Evolutionary conservation across 1,284 basidiomycete species (phyloP), one percentile per base, ranked within the genome.

Genomic region (Xerocomus cyaneibrunnescens): DNA sequence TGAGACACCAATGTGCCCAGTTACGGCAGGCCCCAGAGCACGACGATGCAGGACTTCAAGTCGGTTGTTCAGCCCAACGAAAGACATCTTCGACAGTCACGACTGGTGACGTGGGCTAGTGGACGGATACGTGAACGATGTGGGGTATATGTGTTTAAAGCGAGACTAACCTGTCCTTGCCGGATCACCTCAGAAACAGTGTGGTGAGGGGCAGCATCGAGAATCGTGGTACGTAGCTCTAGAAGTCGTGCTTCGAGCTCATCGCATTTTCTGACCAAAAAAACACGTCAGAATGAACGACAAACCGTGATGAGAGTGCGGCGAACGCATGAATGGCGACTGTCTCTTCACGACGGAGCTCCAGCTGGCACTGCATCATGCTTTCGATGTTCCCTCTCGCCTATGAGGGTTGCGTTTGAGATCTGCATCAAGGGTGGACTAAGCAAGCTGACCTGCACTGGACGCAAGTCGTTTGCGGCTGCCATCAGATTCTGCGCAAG

Each of bases 401-500:
- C 84, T 88, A 44, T 30, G 21, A 36, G 17, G 41, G n/a, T 37
- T 31, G 57, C 44, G 36, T 48, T 27, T 36, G 38, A 42, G 28
- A 41, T 27, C 32, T 47, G 19, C 32, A 32, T 42, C 8, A 27
- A 39, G 36, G 31, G 40, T 40, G 40, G 43, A 48, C 22, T 2
- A 39, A 38, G 45, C 32, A 22, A 39, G 60, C 70, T 22, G 57
- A 84, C 87, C 75, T 90, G 88, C 9, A 89, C 84, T 3, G 88
- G 88, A n/a, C 87, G 80, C 50, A 90, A 69, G 60, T 91, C 87
- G 58, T 90, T 89, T 28, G 85, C 87, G 22, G 87, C 85, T 7
- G 86, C 87, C 85, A 90, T 88, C 36, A 90, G 73, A 65, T 91
- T 90, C 65, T 87, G 86, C n/a, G 80, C 79, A 49, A 90, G 77